Percentiles rank a stretch among this genome's conserved stretches.
Conservation (phyloP, 2,329 filamentous ascomycete genomes). For the Colletotrichum filicis region DNA sequence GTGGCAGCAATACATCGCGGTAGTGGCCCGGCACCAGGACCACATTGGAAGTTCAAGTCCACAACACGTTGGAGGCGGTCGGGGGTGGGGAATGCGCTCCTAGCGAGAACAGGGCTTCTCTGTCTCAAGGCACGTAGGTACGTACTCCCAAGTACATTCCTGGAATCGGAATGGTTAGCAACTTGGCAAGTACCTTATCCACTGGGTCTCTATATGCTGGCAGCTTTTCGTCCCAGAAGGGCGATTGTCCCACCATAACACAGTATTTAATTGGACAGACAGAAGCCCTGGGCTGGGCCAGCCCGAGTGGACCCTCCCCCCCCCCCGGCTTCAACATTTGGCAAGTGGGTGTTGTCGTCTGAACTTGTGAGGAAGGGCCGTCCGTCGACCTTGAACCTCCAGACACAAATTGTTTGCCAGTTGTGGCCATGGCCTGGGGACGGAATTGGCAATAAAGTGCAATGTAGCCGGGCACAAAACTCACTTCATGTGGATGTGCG, state of each 20-base stretch:
- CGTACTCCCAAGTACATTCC: background rate
- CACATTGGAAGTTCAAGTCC: background rate
- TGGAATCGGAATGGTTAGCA: background rate
- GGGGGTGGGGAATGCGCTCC: background rate
- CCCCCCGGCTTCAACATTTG: background rate
- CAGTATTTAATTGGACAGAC: background rate
- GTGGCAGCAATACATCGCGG: slow-evolving; percentile 1
- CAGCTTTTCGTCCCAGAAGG: background rate
- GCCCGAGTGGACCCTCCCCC: background rate
- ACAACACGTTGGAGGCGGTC: slow-evolving; percentile 21
- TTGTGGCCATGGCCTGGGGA: background rate
- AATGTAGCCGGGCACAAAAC: slow-evolving; percentile 1
- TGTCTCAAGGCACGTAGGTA: background rate
- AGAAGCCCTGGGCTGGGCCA: background rate
- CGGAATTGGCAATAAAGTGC: background rate
- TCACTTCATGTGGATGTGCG: background rate
- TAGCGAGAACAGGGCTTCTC: background rate
- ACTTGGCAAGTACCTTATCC: background rate
- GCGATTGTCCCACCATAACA: background rate
- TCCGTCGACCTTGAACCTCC: background rate
- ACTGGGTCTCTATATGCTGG: background rate
- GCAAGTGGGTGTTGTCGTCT: slow-evolving; percentile 13
- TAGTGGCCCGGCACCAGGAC: slow-evolving; percentile 4
- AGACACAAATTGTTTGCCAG: background rate
- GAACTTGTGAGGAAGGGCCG: background rate